These are phyloP conservation scores for Pyricularia sp. DNA, from an alignment of 2,329 filamentous ascomycete species.

Conservation along the genomic window DNA sequence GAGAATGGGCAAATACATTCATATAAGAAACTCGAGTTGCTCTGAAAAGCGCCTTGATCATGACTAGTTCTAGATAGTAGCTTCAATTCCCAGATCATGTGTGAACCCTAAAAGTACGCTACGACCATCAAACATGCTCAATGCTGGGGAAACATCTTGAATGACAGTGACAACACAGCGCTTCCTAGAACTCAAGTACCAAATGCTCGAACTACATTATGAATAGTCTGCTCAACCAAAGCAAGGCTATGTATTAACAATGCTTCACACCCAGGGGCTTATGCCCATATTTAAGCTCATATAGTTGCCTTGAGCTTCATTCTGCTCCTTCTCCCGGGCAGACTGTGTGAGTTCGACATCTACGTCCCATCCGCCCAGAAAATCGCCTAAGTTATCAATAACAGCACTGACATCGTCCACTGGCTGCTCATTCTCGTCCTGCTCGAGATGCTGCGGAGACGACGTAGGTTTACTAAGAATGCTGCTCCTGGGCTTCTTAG, in stretches of 20 bases:
- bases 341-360: slow-evolving; percentile 24
- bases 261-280: neutral
- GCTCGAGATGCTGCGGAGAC: neutral
- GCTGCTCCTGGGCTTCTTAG: neutral
- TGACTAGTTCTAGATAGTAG: neutral
- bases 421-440: neutral
- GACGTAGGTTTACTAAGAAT: neutral
- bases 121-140: neutral
- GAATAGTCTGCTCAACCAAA: neutral
- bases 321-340: neutral
- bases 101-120: neutral
- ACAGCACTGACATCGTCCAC: slow-evolving; percentile 36
- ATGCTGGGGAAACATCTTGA: neutral
- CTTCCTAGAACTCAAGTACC: neutral
- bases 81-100: neutral
- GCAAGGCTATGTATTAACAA: neutral
- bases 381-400: slow-evolving; percentile 34
- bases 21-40: neutral
- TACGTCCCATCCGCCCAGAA: slow-evolving; percentile 28
- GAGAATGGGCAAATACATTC: no score
- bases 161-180: neutral
- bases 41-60: neutral
- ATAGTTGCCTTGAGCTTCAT: neutral
- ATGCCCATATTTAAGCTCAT: neutral
- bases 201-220: neutral